A percentile compares a stretch with the other conserved stretches of the same genome.
Evolutionary conservation across 495 filamentous ascomycete genomes (phyloP).

Genomic region (Acidomyces sp.): DNA sequence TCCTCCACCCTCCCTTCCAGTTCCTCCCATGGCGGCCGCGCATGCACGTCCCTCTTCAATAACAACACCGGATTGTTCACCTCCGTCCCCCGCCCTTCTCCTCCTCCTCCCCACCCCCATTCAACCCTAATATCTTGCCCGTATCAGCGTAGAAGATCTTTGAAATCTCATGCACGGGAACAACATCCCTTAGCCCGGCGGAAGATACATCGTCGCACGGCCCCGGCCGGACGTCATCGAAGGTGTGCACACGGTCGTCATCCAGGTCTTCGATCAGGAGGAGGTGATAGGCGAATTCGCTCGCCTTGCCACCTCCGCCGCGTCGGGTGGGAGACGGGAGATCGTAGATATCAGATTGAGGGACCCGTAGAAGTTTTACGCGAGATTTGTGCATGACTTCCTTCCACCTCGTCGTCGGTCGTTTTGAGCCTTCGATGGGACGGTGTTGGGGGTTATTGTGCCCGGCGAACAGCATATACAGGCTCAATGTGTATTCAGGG

Average conservation of each 20-base stretch:
- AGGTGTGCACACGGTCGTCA: slow-evolving; percentile 75
- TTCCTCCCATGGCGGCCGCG: slow-evolving; percentile 47
- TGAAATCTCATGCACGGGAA: slow-evolving; percentile 83
- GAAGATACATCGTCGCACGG: slow-evolving; percentile 54
- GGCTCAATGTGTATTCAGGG: slow-evolving; percentile 70
- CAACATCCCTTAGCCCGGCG: slow-evolving; percentile 69
- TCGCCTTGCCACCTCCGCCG: slow-evolving; percentile 37
- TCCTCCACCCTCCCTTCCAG: slow-evolving; percentile 20
- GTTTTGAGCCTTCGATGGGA: slow-evolving; percentile 47
- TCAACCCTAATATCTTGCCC: slow-evolving; percentile 82
- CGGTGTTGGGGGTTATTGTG: slow-evolving; percentile 52
- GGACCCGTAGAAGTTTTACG: slow-evolving; percentile 57
- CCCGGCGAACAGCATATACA: slow-evolving; percentile 93
- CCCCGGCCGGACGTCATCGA: slow-evolving; percentile 49
- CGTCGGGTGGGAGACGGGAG: slow-evolving; percentile 25
- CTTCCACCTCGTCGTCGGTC: slow-evolving; percentile 87
- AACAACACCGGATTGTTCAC: slow-evolving; percentile 77
- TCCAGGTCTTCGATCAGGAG: slow-evolving; percentile 86
- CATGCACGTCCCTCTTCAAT: slow-evolving; percentile 70
- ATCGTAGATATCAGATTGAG: slow-evolving; percentile 31
- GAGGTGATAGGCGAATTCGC: slow-evolving; percentile 80
- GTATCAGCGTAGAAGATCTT: slow-evolving; percentile 98
- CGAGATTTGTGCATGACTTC: slow-evolving; percentile 93
- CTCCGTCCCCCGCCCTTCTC: too few species aligned
- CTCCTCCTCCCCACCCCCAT: slow-evolving; percentile 68